Conservation (phyloP, 805 yeast genomes). For the Starmera caribaea region DNA sequence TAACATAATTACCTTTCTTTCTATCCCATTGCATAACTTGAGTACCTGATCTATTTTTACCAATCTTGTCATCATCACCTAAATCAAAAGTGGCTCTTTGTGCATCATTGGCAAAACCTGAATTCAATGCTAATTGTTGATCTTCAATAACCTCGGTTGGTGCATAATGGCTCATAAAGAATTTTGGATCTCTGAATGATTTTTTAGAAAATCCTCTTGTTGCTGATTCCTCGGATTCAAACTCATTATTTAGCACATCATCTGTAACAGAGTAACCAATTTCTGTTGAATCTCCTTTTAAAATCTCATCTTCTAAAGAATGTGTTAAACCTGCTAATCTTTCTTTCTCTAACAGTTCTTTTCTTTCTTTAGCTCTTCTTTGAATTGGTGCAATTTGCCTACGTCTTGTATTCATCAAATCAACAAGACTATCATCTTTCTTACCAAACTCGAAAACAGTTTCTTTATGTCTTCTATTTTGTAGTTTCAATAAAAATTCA, state of each 20-base stretch:
- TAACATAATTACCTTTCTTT: slow-evolving; percentile 83
- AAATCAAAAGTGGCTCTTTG: slow-evolving; percentile 81
- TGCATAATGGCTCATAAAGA: slow-evolving; percentile 83
- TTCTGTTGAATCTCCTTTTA: slow-evolving; percentile 40
- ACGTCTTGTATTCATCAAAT: slow-evolving; percentile 80
- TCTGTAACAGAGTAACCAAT: slow-evolving; percentile 38
- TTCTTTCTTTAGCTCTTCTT: slow-evolving; percentile 61
- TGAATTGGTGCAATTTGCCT: slow-evolving; percentile 84
- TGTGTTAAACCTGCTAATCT: slow-evolving; percentile 68
- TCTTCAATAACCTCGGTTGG: slow-evolving; percentile 76
- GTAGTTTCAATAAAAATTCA: slow-evolving; percentile 59
- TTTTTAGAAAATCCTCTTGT: slow-evolving; percentile 24
- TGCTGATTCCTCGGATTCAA: slow-evolving; percentile 30
- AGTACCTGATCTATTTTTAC: slow-evolving; percentile 55
- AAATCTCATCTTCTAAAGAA: slow-evolving; percentile 62
- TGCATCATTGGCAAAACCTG: slow-evolving; percentile 77
- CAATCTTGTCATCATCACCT: slow-evolving; percentile 64
- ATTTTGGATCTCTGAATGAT: slow-evolving; percentile 65
- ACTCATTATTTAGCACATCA: slow-evolving; percentile 26
- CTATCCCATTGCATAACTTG: slow-evolving; percentile 84
- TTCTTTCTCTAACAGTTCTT: slow-evolving; percentile 60
- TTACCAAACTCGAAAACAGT: slow-evolving; percentile 89
- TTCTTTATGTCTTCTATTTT: slow-evolving; percentile 64
- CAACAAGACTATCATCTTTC: slow-evolving; percentile 57
- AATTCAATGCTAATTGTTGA: slow-evolving; percentile 48